A percentile compares a stretch with the other conserved stretches of the same genome.
Evolutionary conservation across 331 rosid genomes (phyloP).

Genomic region (Quercus lobata): DNA sequence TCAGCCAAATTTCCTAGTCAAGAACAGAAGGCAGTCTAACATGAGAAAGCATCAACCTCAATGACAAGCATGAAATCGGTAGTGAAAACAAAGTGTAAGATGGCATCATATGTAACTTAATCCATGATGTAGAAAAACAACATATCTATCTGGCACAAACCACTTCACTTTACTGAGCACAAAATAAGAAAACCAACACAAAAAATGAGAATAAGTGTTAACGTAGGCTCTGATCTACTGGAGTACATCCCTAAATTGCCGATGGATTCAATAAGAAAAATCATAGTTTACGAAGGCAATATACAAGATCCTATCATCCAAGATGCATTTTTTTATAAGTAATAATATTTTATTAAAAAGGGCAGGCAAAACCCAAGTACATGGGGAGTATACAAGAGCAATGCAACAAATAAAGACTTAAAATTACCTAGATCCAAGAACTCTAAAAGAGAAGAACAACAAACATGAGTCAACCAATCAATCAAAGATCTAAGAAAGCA

Average conservation of each 20-base stretch:
- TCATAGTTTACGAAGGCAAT: background rate
- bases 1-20: constrained; percentile 93
- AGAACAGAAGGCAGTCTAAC: constrained; percentile 46
- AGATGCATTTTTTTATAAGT: background rate
- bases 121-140: constrained; percentile 11
- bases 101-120: constrained; percentile 11
- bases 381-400: too few relatives aligned
- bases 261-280: constrained; percentile 15
- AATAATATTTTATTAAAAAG: too few relatives aligned
- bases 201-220: background rate
- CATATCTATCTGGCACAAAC: constrained; percentile 8
- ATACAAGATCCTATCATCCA: background rate
- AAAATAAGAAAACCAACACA: background rate
- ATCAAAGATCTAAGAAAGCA: too few relatives aligned
- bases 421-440: too few relatives aligned
- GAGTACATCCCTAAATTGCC: background rate
- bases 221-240: background rate
- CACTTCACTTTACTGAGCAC: background rate
- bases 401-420: too few relatives aligned
- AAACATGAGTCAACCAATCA: too few relatives aligned
- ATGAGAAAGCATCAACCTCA: constrained; percentile 36
- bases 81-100: constrained; percentile 18
- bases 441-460: too few relatives aligned
- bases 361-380: too few relatives aligned
- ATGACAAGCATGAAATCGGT: constrained; percentile 11